Percentiles rank a stretch among this genome's conserved stretches.
Evolutionary conservation across 495 filamentous ascomycete genomes (phyloP).

Genomic region (Thozetella sp.): DNA sequence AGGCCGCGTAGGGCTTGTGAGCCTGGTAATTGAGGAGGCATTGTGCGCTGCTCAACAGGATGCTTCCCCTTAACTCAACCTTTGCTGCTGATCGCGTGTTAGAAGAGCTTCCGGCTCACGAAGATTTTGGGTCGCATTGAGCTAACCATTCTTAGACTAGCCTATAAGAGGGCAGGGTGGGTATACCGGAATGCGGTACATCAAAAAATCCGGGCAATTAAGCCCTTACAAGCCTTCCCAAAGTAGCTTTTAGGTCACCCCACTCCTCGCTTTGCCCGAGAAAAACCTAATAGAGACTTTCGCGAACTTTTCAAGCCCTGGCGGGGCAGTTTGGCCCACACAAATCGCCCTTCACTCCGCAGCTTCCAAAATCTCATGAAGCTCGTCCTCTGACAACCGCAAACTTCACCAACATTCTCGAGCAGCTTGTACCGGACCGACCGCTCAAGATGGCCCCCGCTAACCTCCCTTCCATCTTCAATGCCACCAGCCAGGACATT

Average conservation of each 20-base stretch:
- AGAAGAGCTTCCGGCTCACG: not conserved
- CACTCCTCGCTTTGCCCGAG: not conserved
- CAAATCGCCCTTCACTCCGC: constrained; percentile 7
- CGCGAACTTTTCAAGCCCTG: constrained; percentile 21
- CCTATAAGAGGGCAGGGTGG: not conserved
- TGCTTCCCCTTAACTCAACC: not conserved
- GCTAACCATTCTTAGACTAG: constrained; percentile 1
- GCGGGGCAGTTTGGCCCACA: constrained; percentile 27
- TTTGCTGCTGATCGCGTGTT: not conserved
- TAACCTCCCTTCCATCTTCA: constrained; percentile 87
- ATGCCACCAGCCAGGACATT: constrained; percentile 76
- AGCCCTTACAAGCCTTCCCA: not conserved
- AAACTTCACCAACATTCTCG: constrained; percentile 19
- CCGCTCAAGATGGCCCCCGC: constrained; percentile 87
- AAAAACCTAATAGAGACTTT: not conserved
- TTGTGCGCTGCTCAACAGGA: constrained; percentile 34
- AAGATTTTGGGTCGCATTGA: constrained; percentile 5
- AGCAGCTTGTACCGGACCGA: constrained; percentile 36
- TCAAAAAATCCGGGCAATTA: not conserved
- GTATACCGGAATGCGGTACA: not conserved
- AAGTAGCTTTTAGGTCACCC: not conserved
- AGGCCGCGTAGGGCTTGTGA: constrained; percentile 64
- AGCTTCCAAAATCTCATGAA: constrained; percentile 34
- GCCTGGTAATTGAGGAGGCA: constrained; percentile 75
- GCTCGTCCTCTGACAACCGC: constrained; percentile 9